Percentiles rank a stretch among this genome's conserved stretches.
phyloP scores from a whole-genome alignment of 2,329 filamentous ascomycete species.

The Pseudogymnoascus sp. region DNA sequence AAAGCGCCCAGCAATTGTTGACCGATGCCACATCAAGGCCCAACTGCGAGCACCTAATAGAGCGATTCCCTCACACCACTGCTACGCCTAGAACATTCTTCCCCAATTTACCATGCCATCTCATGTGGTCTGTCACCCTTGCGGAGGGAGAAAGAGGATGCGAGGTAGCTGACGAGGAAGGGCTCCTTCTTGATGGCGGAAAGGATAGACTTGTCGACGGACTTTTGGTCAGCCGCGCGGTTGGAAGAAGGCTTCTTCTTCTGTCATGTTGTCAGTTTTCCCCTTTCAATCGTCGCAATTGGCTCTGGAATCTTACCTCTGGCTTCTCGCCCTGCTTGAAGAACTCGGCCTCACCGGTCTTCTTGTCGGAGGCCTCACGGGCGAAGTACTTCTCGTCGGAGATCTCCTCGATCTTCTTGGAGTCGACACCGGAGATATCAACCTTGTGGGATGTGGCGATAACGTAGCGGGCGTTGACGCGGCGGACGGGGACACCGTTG shows the following conservation, averaged over 20 bases:
- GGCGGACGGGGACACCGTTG: conserved; percentile 96
- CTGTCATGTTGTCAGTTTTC: conserved; percentile 41
- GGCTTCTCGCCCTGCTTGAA: conserved; percentile 99
- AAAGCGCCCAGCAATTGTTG: conserved; percentile 9
- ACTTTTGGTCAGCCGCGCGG: conserved; percentile 96
- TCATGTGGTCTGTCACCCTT: conserved; percentile 99
- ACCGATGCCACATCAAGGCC: conserved; percentile 8
- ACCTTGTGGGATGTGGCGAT: conserved; percentile 84
- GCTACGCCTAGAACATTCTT: conserved; percentile 26
- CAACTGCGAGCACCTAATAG: conserved; percentile 9
- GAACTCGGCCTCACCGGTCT: conserved; percentile 96
- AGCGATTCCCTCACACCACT: conserved; percentile 8
- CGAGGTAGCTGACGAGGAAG: conserved; percentile 87
- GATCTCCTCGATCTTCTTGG: conserved; percentile 79
- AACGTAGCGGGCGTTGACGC: conserved; percentile 88
- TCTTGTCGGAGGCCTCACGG: conserved; percentile 89
- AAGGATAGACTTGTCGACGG: conserved; percentile 92
- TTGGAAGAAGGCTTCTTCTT: conserved; percentile 94
- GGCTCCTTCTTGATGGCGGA: conserved; percentile 98
- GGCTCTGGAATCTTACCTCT: conserved; percentile 59
- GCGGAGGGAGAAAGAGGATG: conserved; percentile 94
- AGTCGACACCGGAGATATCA: conserved; percentile 76
- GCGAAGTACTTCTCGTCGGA: conserved; percentile 82
- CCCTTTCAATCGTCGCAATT: neutral
- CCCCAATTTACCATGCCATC: conserved; percentile 85